A percentile compares a stretch with the other conserved stretches of the same genome.
phyloP scores from a whole-genome alignment of 2,329 filamentous ascomycete species.

The Claviceps sp. region DNA sequence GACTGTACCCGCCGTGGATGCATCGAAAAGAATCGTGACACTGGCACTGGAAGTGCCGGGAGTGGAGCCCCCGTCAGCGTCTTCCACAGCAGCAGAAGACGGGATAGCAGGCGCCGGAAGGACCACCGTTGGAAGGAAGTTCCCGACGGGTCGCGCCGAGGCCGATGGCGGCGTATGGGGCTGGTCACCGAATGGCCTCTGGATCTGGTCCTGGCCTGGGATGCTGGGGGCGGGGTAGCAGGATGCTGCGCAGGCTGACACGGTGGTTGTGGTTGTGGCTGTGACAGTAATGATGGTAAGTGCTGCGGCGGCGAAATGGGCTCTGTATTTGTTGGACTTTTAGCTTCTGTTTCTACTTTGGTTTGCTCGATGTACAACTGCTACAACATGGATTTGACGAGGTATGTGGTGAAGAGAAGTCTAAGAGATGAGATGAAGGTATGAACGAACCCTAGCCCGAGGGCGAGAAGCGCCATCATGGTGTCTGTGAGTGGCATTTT shows the following conservation, averaged over 20 bases:
- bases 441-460: background rate
- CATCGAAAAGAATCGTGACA: background rate
- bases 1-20: constrained; percentile 1
- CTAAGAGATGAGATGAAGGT: background rate
- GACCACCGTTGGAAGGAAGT: background rate
- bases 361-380: too few relatives aligned
- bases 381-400: too few relatives aligned
- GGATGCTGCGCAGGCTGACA: constrained; percentile 16
- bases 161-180: too few relatives aligned
- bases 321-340: constrained; percentile 7
- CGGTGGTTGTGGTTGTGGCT: constrained; percentile 12
- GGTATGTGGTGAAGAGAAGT: background rate
- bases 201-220: too few relatives aligned
- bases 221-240: constrained; percentile 9
- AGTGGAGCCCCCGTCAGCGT: too few relatives aligned
- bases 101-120: background rate
- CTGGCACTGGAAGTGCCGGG: background rate
- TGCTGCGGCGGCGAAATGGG: constrained; percentile 12
- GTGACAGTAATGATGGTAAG: constrained; percentile 14
- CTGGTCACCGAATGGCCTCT: too few relatives aligned
- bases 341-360: background rate
- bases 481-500: background rate
- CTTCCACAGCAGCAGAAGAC: background rate
- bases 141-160: too few relatives aligned
- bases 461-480: background rate